Percentiles rank a stretch among this genome's conserved stretches.
phyloP scores from a whole-genome alignment of 1,284 basidiomycete genomes.

The Coniferiporia weirii region DNA sequence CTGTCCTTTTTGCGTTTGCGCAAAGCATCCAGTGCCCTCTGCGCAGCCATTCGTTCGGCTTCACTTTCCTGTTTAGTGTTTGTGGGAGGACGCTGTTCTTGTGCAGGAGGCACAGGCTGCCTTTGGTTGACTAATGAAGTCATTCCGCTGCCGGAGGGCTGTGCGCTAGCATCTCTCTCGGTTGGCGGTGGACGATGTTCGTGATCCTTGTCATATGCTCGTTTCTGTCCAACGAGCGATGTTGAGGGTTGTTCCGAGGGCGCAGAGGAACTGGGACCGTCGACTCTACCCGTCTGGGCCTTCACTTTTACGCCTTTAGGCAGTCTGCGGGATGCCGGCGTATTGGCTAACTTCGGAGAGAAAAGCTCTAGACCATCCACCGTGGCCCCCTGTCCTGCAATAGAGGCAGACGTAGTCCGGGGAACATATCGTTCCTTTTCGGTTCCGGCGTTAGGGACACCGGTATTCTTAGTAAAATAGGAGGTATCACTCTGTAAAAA shows the following conservation, averaged over 20 bases:
- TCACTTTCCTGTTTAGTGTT: not conserved
- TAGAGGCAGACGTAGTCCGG: not conserved
- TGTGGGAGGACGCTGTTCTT: not conserved
- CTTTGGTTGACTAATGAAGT: not conserved
- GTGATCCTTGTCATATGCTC: not conserved
- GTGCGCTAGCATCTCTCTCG: not conserved
- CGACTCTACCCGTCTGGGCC: not conserved
- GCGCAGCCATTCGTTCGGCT: not conserved
- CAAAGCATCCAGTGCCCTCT: slow-evolving; percentile 8
- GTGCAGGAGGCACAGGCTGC: not conserved
- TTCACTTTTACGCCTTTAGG: slow-evolving; percentile 1
- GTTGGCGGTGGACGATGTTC: not conserved
- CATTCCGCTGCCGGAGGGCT: not conserved
- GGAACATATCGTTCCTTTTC: not conserved
- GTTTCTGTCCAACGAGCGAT: not conserved
- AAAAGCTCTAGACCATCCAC: not conserved
- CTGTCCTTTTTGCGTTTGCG: slow-evolving; percentile 15
- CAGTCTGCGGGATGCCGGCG: not conserved
- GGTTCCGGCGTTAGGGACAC: not conserved
- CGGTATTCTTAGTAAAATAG: not conserved
- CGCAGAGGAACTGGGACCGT: not conserved
- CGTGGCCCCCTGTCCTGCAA: not conserved
- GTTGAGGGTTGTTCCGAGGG: not conserved
- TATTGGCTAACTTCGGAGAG: not conserved
- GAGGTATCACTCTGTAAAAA: slow-evolving; percentile 1